Evolutionary conservation across 2,329 filamentous ascomycete genomes (phyloP).

Genomic region (Knoxdaviesia capensis): DNA sequence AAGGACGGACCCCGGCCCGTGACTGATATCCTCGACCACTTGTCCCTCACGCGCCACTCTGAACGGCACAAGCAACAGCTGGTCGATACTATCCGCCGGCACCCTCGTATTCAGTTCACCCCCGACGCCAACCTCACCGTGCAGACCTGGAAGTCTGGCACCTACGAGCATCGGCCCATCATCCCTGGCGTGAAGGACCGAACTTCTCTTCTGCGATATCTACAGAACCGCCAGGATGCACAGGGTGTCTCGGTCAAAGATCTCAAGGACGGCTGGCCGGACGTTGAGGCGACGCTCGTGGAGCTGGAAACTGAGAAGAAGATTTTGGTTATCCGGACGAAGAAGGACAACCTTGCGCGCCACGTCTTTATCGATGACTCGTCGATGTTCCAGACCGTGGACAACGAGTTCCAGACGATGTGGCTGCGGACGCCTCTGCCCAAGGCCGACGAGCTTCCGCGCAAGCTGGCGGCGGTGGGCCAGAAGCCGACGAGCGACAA

Average conservation of each 20-base stretch:
- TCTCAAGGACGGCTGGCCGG: conserved; percentile 87
- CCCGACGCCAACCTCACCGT: conserved; percentile 38
- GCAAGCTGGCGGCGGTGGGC: conserved; percentile 55
- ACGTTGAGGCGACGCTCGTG: conserved; percentile 60
- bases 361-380: conserved; percentile 83
- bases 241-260: conserved; percentile 71
- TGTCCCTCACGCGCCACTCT: conserved; percentile 46
- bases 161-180: conserved; percentile 67
- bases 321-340: conserved; percentile 70
- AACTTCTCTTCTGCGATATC: conserved; percentile 56
- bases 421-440: conserved; percentile 73
- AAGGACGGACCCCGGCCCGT: conserved; percentile 52
- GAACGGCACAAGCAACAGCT: conserved; percentile 44
- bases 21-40: conserved; percentile 58
- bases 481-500: conserved; percentile 74
- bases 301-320: conserved; percentile 59
- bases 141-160: conserved; percentile 46
- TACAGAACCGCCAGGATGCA: conserved; percentile 66
- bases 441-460: conserved; percentile 52
- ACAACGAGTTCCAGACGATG: conserved; percentile 63
- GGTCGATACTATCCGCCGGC: conserved; percentile 44
- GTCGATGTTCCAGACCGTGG: conserved; percentile 52
- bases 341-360: conserved; percentile 74
- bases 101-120: conserved; percentile 36
- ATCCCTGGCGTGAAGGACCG: conserved; percentile 61